phyloP scores from a whole-genome alignment of 306 rosid species.

The Morella rubra region DNA sequence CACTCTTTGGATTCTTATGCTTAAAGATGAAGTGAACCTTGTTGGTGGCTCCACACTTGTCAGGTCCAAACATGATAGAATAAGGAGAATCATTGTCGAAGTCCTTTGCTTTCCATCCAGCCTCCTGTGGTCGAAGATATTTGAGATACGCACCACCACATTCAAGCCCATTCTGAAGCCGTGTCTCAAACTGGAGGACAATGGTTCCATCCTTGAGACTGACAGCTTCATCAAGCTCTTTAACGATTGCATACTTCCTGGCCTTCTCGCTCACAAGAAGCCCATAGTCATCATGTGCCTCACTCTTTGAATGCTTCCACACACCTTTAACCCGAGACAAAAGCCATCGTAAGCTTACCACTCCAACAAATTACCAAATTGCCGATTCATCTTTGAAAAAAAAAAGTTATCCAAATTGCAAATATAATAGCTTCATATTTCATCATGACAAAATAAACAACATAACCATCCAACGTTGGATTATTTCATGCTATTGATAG shows the following conservation, averaged over 20 bases:
- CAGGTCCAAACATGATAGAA: conserved; percentile 95
- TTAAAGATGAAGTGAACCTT: conserved; percentile 93
- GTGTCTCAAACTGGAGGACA: conserved; percentile 86
- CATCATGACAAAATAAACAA: background rate
- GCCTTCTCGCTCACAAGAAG: conserved; percentile 92
- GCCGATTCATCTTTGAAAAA: background rate
- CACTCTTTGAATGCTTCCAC: conserved; percentile 92
- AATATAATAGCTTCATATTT: background rate
- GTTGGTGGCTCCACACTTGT: conserved; percentile 91
- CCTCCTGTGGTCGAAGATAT: conserved; percentile 84
- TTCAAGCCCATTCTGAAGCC: conserved; percentile 91
- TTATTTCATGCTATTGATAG: background rate
- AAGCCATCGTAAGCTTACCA: conserved; percentile 6
- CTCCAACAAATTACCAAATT: background rate
- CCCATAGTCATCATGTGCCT: conserved; percentile 88
- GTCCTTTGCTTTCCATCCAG: conserved; percentile 82
- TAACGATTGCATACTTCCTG: conserved; percentile 84
- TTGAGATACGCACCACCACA: conserved; percentile 98
- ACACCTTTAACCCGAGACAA: conserved; percentile 52
- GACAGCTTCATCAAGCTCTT: conserved; percentile 61
- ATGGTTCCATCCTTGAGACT: conserved; percentile 69
- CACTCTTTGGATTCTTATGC: conserved; percentile 90
- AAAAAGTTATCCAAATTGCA: too few species aligned
- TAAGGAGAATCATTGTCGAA: conserved; percentile 85
- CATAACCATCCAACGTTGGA: background rate